These are phyloP conservation scores for Mycena indigotica DNA, from an alignment of 768 basidiomycete genomes.

Conservation along the genomic window DNA sequence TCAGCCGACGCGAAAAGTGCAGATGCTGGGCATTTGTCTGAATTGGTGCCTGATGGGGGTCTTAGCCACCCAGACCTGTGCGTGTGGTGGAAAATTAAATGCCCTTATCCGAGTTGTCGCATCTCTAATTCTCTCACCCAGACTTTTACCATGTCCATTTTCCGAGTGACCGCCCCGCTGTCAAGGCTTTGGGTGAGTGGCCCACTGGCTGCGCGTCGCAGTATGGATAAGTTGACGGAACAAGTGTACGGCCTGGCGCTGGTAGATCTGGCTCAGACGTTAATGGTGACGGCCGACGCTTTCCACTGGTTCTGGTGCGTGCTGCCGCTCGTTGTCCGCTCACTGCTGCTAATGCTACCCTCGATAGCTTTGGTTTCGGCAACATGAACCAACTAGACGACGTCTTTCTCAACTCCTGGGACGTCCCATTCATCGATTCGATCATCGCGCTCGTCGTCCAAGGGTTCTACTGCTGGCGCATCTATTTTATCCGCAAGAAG, in stretches of 20 bases:
- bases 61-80: no score
- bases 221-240: no score
- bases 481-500: conserved; percentile 17
- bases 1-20: neutral
- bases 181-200: conserved; percentile 11
- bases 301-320: conserved; percentile 30
- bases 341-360: no score
- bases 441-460: conserved; percentile 25
- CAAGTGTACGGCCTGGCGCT: conserved; percentile 25
- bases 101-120: conserved; percentile 6
- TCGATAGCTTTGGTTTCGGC: conserved; percentile 26
- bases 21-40: conserved; percentile 15
- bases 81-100: no score
- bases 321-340: no score
- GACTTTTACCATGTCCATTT: conserved; percentile 12
- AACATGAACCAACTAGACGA: conserved; percentile 16
- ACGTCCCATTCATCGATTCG: conserved; percentile 24
- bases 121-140: conserved; percentile 3
- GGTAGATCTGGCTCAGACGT: conserved; percentile 24
- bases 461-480: conserved; percentile 23
- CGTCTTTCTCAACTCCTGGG: conserved; percentile 22
- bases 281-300: conserved; percentile 24
- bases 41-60: no score
- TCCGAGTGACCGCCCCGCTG: conserved; percentile 6
- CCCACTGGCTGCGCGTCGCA: no score